Evolutionary conservation across 306 rosid species (phyloP).

Genomic region (Corylus heterophylla): DNA sequence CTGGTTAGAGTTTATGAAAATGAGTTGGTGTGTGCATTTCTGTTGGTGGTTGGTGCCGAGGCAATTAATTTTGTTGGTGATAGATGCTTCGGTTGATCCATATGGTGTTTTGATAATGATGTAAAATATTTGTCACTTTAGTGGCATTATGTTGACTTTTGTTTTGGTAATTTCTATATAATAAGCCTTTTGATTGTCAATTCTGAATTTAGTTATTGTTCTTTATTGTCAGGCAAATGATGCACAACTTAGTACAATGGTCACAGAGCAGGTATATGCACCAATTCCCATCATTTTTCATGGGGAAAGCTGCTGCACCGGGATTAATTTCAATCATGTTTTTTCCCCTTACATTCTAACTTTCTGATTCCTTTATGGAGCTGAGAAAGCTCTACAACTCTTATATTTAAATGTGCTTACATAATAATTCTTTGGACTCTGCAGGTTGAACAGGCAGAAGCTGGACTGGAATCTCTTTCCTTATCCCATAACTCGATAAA

Average conservation of each 20-base stretch:
- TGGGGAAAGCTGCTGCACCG: slow-evolving; percentile 10
- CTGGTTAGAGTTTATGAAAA: neutral
- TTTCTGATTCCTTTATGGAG: slow-evolving; percentile 24
- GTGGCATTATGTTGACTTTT: slow-evolving; percentile 11
- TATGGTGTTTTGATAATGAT: neutral
- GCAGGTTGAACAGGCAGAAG: slow-evolving; percentile 94
- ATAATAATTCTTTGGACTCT: slow-evolving; percentile 22
- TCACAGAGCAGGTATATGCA: slow-evolving; percentile 77
- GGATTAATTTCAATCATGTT: slow-evolving; percentile 13
- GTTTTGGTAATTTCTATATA: neutral
- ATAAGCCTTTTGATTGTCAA: slow-evolving; percentile 4
- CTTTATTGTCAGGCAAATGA: slow-evolving; percentile 81
- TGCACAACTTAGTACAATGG: slow-evolving; percentile 98
- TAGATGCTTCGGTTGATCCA: neutral
- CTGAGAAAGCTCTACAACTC: neutral
- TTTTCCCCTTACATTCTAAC: slow-evolving; percentile 13
- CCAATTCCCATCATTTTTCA: neutral
- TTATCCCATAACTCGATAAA: slow-evolving; percentile 65
- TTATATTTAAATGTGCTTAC: slow-evolving; percentile 29
- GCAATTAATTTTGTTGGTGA: neutral
- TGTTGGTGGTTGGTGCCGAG: neutral
- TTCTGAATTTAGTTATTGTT: slow-evolving; percentile 32
- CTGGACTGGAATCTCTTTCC: slow-evolving; percentile 81
- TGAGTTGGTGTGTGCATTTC: neutral
- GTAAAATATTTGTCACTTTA: neutral